A percentile compares a stretch with the other conserved stretches of the same genome.
These are phyloP conservation scores for Sicyos baderoa DNA, from an alignment of 306 rosid genomes.

Conservation along the genomic window DNA sequence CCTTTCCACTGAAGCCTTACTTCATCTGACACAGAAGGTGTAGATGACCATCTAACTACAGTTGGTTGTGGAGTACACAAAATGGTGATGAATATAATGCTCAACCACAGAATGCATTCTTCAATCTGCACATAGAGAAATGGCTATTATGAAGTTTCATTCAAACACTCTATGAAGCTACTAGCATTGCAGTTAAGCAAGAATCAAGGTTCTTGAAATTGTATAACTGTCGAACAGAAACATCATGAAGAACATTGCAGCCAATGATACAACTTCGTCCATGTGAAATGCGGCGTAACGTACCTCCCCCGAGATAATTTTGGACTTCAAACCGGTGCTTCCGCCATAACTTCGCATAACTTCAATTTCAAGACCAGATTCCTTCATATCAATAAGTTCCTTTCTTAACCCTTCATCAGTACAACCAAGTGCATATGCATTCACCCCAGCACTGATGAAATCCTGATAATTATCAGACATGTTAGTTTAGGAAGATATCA, in stretches of 20 bases:
- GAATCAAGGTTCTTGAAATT: background rate
- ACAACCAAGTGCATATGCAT: conserved; percentile 96
- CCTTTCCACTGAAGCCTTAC: conserved; percentile 94
- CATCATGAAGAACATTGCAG: background rate
- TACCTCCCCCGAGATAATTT: conserved; percentile 71
- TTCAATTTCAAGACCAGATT: conserved; percentile 67
- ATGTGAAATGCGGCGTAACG: background rate
- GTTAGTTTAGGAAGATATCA: conserved; percentile 15
- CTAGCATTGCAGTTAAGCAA: background rate
- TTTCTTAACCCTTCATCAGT: conserved; percentile 85
- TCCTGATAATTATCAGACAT: conserved; percentile 44
- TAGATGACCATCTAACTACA: conserved; percentile 88
- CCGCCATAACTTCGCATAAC: conserved; percentile 75
- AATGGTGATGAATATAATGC: conserved; percentile 87
- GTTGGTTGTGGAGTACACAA: conserved; percentile 97
- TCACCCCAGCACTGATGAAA: conserved; percentile 92
- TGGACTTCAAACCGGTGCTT: conserved; percentile 76
- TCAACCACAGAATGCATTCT: conserved; percentile 90
- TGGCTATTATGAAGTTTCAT: conserved; percentile 11
- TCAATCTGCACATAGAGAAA: conserved; percentile 47
- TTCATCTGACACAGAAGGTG: conserved; percentile 80
- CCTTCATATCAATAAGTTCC: conserved; percentile 72
- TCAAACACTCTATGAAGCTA: background rate
- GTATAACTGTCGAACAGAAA: background rate
- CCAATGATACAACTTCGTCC: conserved; percentile 6